Evolutionary conservation across 2,329 filamentous ascomycete species (phyloP).

Genomic region (Cladosporium sp.): DNA sequence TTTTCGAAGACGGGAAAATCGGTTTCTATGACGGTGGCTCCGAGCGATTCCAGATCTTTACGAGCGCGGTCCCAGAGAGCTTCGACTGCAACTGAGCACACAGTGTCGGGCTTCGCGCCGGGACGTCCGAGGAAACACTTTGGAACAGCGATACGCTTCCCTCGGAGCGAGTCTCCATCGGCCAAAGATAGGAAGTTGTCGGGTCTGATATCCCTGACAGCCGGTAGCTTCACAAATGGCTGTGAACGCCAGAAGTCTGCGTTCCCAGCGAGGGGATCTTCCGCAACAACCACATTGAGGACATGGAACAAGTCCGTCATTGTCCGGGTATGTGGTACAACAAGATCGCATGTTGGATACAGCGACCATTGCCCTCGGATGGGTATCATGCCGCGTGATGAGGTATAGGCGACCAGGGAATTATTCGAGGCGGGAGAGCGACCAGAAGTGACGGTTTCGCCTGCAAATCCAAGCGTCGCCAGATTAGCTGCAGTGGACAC

Average conservation of each 20-base stretch:
- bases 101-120: slow-evolving; percentile 13
- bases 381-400: slow-evolving; percentile 48
- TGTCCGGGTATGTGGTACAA: slow-evolving; percentile 49
- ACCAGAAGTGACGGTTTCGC: slow-evolving; percentile 53
- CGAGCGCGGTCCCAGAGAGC: slow-evolving; percentile 27
- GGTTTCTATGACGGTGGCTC: slow-evolving; percentile 37
- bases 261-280: slow-evolving; percentile 35
- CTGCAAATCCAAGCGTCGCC: slow-evolving; percentile 48
- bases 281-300: slow-evolving; percentile 43
- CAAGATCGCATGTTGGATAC: slow-evolving; percentile 51
- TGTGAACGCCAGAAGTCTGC: slow-evolving; percentile 54
- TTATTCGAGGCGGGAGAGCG: slow-evolving; percentile 54
- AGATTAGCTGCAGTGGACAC: slow-evolving; percentile 47
- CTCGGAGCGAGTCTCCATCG: slow-evolving; percentile 31
- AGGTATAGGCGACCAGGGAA: slow-evolving; percentile 50
- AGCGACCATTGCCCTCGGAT: slow-evolving; percentile 47
- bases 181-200: slow-evolving; percentile 30
- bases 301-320: slow-evolving; percentile 47
- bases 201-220: slow-evolving; percentile 27
- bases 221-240: slow-evolving; percentile 38
- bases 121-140: slow-evolving; percentile 42
- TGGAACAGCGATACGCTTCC: slow-evolving; percentile 48
- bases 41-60: slow-evolving; percentile 33
- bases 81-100: slow-evolving; percentile 31
- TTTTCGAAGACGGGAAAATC: slow-evolving; percentile 42